Evolutionary conservation across 352 stramenopile species (phyloP), one percentile per base, ranked within the genome.

Genomic region (Globisporangium camurandrum): DNA sequence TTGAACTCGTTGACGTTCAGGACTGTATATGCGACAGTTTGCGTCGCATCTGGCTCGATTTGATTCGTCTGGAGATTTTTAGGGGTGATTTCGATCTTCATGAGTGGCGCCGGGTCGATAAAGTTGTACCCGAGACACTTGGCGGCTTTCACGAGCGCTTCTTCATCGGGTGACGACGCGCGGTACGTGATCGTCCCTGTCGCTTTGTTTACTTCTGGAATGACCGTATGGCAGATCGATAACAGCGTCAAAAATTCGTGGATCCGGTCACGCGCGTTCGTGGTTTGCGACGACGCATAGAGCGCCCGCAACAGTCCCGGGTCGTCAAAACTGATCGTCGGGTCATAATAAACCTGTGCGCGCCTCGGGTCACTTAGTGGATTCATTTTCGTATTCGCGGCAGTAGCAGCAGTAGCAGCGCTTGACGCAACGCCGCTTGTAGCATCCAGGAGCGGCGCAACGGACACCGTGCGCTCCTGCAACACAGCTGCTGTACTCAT

Each of bases 161-260:
- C 83, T 64, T 98, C 92, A 45, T 98, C 92, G 0, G 92, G 92
- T 8, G 84, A 96, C 45, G 88, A 93, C 16, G 90, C 85, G n/a
- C 88, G 83, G 44, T 95, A 95, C 40, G 33, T 77, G 62, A 14
- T 86, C 62, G 16, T 59, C 51, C 20, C 78, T 71, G 3, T 68
- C 64, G 27, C 33, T 59, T 56, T 46, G 75, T 84, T 26, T 62
- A 64, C 43, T 90, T 79, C 0, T 72, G 74, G 17, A 16, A 89
- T 86, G 24, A 92, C 81, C 0, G 76, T 89, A 51, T 90, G 81
- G 37, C 81, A 89, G 0, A 93, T 67, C 0, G 80, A 65, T 16
- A 93, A 62, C 30, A 88, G 49, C 4, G 72, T 84, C 7, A 93
- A 61, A 39, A 93, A 89, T 33, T 84, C 75, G 47, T 88, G 64